Evolutionary conservation across 2,329 filamentous ascomycete genomes (phyloP), one percentile per base, ranked within the genome.

Genomic region (Fusarium dlaminii): DNA sequence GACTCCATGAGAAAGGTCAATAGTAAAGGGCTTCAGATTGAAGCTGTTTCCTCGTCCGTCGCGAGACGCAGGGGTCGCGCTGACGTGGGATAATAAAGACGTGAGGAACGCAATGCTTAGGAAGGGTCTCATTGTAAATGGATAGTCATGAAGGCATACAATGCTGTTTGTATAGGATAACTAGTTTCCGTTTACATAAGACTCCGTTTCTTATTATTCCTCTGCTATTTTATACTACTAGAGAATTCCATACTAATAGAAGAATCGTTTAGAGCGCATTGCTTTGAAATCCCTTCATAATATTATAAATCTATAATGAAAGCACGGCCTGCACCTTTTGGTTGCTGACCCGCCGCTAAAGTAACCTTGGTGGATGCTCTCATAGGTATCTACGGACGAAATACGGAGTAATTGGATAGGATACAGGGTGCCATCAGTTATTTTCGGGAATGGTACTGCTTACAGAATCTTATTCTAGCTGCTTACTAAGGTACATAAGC

Each of bases 401-500:
- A 37, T 20, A 8, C 36, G 18, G 36, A 37, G 18, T 18, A 12
- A 20, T 37, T 18, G 4, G 18, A 37, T 37, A 10, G 11, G 17
- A 20, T 7, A 3, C 36, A 37, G n/a, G n/a, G n/a, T n/a, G n/a
- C n/a, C n/a, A n/a, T n/a, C n/a, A n/a, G n/a, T n/a, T n/a, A n/a
- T n/a, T n/a, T n/a, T n/a, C n/a, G n/a, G n/a, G n/a, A n/a, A n/a
- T n/a, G n/a, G n/a, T n/a, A n/a, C n/a, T n/a, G 18, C 18, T 22
- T 39, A 20, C 37, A 22, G 18, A 13, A 39, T 3, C 20, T 7
- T 39, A 39, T 39, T 22, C 18, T 39, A 1, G 12, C 1, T 39
- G 37, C 18, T 39, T 0, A n/a, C n/a, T n/a, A n/a, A n/a, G 0
- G 7, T 39, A 22, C 12, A 39, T 22, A 12, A 0, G 3, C 11